Percentiles rank a stretch among this genome's conserved stretches.
These are phyloP conservation scores for Rhododendron molle DNA, from an alignment of 148 eudicot genomes.

Conservation along the genomic window DNA sequence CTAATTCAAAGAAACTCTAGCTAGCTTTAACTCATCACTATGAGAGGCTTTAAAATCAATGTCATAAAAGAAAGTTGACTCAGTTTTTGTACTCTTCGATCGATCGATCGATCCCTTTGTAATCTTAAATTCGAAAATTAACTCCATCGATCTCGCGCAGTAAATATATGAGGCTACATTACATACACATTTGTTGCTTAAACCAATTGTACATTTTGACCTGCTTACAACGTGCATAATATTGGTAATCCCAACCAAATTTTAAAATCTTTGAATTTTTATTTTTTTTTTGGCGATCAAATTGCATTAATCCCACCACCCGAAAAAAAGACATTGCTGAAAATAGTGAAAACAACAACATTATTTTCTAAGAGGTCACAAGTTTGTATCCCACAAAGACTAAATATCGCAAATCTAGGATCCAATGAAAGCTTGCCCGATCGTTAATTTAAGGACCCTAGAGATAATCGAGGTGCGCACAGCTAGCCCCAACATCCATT, in stretches of 20 bases:
- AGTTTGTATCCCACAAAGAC: no score
- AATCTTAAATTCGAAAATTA: not conserved
- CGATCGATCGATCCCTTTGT: not conserved
- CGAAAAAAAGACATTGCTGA: not conserved
- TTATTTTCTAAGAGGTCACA: no score
- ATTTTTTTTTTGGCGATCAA: not conserved
- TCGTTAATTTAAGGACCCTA: no score
- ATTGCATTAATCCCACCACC: not conserved
- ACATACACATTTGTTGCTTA: not conserved
- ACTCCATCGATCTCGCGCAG: not conserved
- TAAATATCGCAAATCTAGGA: no score
- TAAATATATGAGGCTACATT: not conserved
- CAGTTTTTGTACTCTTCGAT: not conserved
- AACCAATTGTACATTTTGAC: not conserved
- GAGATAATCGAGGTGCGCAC: no score
- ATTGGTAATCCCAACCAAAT: not conserved
- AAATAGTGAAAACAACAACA: not conserved
- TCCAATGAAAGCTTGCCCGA: accelerated
- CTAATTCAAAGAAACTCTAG: not conserved
- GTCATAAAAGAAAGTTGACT: not conserved
- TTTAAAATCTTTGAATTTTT: not conserved
- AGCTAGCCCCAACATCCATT: no score
- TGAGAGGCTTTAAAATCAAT: not conserved
- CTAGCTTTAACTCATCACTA: not conserved
- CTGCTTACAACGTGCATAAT: no score